phyloP scores from a whole-genome alignment of 495 filamentous ascomycete species.

The Umbilicaria muhlenbergii region DNA sequence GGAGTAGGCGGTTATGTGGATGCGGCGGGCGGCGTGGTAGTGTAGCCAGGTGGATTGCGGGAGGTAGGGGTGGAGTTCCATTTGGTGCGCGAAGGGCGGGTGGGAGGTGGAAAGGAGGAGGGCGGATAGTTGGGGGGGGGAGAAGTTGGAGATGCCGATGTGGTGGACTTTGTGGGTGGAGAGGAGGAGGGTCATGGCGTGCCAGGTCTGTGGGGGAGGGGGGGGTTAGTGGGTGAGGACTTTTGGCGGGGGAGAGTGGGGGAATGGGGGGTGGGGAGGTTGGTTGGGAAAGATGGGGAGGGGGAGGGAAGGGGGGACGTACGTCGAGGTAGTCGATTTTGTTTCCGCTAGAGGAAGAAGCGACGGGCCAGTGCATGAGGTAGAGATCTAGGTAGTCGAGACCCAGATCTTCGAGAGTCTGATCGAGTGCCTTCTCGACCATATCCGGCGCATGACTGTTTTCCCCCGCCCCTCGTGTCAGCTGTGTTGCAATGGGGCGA shows the following conservation, averaged over 20 bases:
- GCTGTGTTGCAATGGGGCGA: no score
- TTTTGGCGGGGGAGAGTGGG: neutral
- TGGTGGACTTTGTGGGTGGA: constrained; percentile 37
- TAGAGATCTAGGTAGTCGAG: constrained; percentile 58
- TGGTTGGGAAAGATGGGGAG: neutral
- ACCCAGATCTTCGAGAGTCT: constrained; percentile 39
- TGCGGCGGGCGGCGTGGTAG: constrained; percentile 32
- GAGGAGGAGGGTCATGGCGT: constrained; percentile 40
- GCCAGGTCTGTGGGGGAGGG: constrained; percentile 17
- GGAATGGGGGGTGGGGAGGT: neutral
- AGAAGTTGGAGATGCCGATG: constrained; percentile 46
- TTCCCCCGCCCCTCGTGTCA: neutral
- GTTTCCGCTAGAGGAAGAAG: neutral
- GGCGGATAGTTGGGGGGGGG: constrained; percentile 26
- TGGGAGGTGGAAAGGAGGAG: constrained; percentile 22
- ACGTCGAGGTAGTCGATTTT: constrained; percentile 12
- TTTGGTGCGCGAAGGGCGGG: constrained; percentile 39
- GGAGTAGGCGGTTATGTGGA: constrained; percentile 43
- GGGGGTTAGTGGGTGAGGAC: neutral
- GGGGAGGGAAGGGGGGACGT: neutral
- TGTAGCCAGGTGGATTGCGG: constrained; percentile 33
- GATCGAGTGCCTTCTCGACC: constrained; percentile 31
- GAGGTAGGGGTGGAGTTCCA: constrained; percentile 49
- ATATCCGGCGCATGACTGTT: constrained; percentile 27
- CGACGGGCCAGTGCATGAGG: constrained; percentile 53